These are phyloP conservation scores for Solanum peruvianum DNA, from an alignment of 257 asterid species.

Conservation along the genomic window DNA sequence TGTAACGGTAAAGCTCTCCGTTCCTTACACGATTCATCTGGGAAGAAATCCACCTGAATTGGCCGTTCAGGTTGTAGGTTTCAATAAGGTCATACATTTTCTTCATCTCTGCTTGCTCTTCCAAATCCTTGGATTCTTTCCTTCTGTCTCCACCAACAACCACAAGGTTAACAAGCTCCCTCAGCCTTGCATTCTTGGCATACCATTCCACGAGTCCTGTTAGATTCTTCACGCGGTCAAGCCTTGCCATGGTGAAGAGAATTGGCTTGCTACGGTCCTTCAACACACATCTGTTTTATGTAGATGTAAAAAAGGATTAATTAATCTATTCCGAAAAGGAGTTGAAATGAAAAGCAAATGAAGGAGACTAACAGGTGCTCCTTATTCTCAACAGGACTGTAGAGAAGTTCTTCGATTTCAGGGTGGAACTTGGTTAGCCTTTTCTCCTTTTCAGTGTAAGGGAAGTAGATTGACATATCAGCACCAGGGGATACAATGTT, in stretches of 20 bases:
- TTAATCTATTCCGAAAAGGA: background rate
- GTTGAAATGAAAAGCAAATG: background rate
- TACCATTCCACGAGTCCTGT: constrained; percentile 10
- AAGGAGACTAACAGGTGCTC: constrained; percentile 5
- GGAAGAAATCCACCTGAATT: constrained; percentile 10
- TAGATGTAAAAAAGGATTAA: background rate
- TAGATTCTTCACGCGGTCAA: constrained; percentile 6
- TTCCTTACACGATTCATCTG: constrained; percentile 12
- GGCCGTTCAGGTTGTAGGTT: constrained; percentile 2
- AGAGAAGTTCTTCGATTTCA: constrained; percentile 8
- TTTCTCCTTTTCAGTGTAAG: constrained; percentile 8
- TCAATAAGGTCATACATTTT: constrained; percentile 8
- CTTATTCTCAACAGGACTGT: constrained; percentile 4
- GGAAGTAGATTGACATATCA: constrained; percentile 9
- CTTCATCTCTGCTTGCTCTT: constrained; percentile 8
- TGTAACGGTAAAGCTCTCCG: constrained; percentile 9
- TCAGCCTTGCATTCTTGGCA: constrained; percentile 9
- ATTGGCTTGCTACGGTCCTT: constrained; percentile 3
- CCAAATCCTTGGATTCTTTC: constrained; percentile 8
- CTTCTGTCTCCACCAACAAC: constrained; percentile 10
- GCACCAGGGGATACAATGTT: constrained; percentile 13
- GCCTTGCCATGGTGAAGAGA: constrained; percentile 10
- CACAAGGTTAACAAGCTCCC: constrained; percentile 8
- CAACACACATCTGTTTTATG: background rate
- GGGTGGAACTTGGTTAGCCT: constrained; percentile 7